Evolutionary conservation across 140 eudicot genomes (phyloP).

Genomic region (Cichorium intybus): DNA sequence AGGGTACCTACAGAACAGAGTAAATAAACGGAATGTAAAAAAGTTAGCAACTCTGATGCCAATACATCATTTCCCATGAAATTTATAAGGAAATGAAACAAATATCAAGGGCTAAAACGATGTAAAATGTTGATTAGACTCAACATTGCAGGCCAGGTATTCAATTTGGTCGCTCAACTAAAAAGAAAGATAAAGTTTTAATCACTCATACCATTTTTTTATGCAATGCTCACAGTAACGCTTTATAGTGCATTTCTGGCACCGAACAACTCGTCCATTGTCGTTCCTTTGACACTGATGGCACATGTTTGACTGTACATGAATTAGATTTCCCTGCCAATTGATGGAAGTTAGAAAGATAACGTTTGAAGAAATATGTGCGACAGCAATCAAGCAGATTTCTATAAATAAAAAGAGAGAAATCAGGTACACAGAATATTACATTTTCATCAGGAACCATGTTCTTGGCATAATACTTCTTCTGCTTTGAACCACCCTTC

Average conservation of each 20-base stretch:
- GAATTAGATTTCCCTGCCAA: conserved; percentile 10
- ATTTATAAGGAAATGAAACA: too few relatives aligned
- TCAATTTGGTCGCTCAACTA: neutral
- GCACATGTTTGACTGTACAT: conserved; percentile 28
- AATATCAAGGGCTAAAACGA: too few relatives aligned
- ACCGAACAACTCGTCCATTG: conserved; percentile 42
- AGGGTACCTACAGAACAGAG: conserved; percentile 60
- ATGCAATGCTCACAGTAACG: conserved; percentile 48
- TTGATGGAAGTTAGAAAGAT: neutral
- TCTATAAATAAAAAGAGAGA: too few relatives aligned
- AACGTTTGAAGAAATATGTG: neutral
- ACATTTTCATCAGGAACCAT: conserved; percentile 14
- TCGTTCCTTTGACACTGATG: conserved; percentile 57
- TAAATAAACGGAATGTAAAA: neutral
- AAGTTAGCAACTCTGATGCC: too few relatives aligned
- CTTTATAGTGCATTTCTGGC: conserved; percentile 29
- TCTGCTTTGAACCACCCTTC: neutral
- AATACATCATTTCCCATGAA: too few relatives aligned
- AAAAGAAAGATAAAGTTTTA: neutral
- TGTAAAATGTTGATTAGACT: too few relatives aligned
- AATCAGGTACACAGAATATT: neutral
- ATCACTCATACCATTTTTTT: conserved; percentile 17
- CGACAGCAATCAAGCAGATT: neutral
- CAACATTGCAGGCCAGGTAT: too few relatives aligned
- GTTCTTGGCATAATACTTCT: neutral